phyloP scores from a whole-genome alignment of 192 early-diverging fungal genomes.

The Coemansia sp. region DNA sequence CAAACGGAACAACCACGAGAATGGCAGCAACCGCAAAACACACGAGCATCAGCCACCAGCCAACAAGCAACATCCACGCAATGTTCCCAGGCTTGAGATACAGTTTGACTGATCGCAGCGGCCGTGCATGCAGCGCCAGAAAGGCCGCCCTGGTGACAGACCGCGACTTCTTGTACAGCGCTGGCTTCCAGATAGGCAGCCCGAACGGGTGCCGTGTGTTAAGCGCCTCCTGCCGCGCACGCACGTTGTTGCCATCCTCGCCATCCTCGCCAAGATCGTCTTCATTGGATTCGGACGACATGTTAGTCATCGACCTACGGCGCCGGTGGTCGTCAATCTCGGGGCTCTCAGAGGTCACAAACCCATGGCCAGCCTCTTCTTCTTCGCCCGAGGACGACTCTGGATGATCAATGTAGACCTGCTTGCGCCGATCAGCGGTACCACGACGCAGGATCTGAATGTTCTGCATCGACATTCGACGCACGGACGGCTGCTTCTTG shows the following conservation, averaged over 20 bases:
- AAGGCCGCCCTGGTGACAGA: slow-evolving; percentile 80
- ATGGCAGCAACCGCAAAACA: slow-evolving; percentile 63
- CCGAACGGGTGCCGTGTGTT: slow-evolving; percentile 91
- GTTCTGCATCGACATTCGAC: slow-evolving; percentile 31
- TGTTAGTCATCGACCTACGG: slow-evolving; percentile 23
- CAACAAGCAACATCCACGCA: slow-evolving; percentile 83
- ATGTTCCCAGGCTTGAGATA: slow-evolving; percentile 84
- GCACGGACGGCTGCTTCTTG: slow-evolving; percentile 8
- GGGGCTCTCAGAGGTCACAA: slow-evolving; percentile 9
- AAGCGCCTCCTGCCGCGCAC: slow-evolving; percentile 63
- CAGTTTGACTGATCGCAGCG: slow-evolving; percentile 60
- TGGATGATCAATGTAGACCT: slow-evolving; percentile 23
- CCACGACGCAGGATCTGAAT: slow-evolving; percentile 27
- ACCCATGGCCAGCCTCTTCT: background rate
- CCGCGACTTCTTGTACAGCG: slow-evolving; percentile 93
- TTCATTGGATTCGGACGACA: slow-evolving; percentile 25
- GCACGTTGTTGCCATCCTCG: slow-evolving; percentile 48
- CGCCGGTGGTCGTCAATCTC: slow-evolving; percentile 13
- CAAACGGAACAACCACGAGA: slow-evolving; percentile 58
- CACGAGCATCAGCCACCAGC: slow-evolving; percentile 82
- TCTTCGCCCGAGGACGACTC: slow-evolving; percentile 18
- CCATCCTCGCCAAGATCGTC: slow-evolving; percentile 28
- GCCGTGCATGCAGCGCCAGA: slow-evolving; percentile 75
- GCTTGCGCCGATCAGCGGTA: slow-evolving; percentile 23
- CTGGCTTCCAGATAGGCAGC: slow-evolving; percentile 94